Evolutionary conservation across 139 green algal species (phyloP).

Genomic region (Chlamydomonas urium): DNA sequence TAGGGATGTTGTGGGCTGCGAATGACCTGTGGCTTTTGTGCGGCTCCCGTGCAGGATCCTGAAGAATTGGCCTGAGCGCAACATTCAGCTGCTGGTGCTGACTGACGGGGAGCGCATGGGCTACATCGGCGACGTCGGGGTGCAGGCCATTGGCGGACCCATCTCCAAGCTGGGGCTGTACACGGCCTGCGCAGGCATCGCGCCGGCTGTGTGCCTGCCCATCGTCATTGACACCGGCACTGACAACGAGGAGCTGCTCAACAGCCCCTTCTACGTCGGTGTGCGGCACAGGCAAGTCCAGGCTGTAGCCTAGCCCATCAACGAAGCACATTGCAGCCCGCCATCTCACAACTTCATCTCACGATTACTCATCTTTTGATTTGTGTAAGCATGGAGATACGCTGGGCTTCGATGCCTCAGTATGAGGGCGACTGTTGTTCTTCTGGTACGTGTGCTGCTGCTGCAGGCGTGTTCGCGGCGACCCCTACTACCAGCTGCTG

Average conservation of each 20-base stretch:
- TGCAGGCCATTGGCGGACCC: constrained; percentile 50
- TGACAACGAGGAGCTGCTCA: constrained; percentile 66
- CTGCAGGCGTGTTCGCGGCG: constrained; percentile 53
- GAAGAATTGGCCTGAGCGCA: constrained; percentile 89
- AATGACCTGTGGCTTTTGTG: no score
- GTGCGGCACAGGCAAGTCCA: constrained; percentile 50
- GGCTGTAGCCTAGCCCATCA: no score
- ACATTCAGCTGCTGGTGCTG: constrained; percentile 74
- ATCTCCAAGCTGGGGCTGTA: constrained; percentile 53
- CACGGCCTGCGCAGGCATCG: constrained; percentile 73
- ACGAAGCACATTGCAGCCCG: no score
- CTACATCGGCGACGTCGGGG: constrained; percentile 67
- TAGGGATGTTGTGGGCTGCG: no score
- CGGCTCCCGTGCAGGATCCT: constrained; percentile 54
- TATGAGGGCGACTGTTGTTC: no score
- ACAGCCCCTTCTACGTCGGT: constrained; percentile 58
- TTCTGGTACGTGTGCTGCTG: no score
- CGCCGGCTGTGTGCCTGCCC: constrained; percentile 72
- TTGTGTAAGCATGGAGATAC: no score
- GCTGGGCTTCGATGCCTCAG: no score
- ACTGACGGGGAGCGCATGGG: constrained; percentile 80
- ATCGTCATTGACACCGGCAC: constrained; percentile 68
- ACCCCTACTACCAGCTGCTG: constrained; percentile 76
- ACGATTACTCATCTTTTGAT: no score
- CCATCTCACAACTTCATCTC: no score